Percentiles rank a stretch among this genome's conserved stretches.
Evolutionary conservation across 2,329 filamentous ascomycete genomes (phyloP).

Genomic region (Coniosporium tulheliwenetii): DNA sequence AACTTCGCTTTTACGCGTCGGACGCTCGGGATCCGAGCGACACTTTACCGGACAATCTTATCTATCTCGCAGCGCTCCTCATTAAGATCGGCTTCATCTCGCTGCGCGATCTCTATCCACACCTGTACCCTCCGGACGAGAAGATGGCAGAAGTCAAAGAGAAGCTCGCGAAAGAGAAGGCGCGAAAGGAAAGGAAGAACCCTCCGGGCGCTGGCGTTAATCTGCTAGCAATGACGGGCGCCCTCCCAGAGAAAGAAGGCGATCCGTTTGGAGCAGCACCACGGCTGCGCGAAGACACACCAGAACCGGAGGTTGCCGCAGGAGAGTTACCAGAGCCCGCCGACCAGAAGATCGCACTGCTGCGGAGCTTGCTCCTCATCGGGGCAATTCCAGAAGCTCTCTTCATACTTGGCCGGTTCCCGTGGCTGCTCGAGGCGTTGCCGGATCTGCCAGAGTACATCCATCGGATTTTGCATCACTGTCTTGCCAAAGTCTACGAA

Average conservation of each 20-base stretch:
- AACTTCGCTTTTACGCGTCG: constrained; percentile 87
- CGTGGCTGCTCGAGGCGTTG: constrained; percentile 78
- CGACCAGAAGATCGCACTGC: constrained; percentile 75
- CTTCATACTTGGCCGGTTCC: constrained; percentile 81
- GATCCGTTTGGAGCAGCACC: constrained; percentile 27
- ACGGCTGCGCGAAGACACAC: constrained; percentile 18
- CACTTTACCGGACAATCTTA: constrained; percentile 74
- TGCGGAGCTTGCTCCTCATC: constrained; percentile 76
- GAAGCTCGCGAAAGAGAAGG: constrained; percentile 58
- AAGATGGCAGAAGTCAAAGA: constrained; percentile 62
- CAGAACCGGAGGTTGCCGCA: constrained; percentile 26
- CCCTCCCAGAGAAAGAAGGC: constrained; percentile 42
- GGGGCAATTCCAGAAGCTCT: constrained; percentile 86
- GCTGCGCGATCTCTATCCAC: constrained; percentile 75
- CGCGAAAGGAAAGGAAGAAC: constrained; percentile 57
- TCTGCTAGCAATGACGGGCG: constrained; percentile 73
- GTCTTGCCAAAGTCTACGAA: constrained; percentile 59
- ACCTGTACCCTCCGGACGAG: constrained; percentile 74
- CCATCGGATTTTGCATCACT: constrained; percentile 73
- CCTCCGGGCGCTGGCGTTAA: constrained; percentile 60
- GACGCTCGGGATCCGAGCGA: constrained; percentile 60
- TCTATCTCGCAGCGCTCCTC: constrained; percentile 78
- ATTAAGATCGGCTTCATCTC: constrained; percentile 98
- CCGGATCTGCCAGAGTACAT: constrained; percentile 68
- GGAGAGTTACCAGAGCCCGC: constrained; percentile 52